These are phyloP conservation scores for Cyberlindnera saturnus DNA, from an alignment of 805 yeast species.

Conservation along the genomic window DNA sequence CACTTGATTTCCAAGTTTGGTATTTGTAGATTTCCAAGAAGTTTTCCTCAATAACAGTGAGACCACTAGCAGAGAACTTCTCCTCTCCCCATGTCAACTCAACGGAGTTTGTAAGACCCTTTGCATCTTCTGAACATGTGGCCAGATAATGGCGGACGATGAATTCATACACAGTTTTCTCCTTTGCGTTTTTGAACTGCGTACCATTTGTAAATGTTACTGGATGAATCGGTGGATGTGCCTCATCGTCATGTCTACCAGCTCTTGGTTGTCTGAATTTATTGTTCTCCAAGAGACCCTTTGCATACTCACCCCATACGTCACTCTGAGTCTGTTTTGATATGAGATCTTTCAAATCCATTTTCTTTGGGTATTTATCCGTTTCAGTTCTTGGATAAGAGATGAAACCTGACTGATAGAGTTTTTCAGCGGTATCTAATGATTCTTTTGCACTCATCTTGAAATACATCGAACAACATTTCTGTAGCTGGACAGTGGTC, in stretches of 20 bases:
- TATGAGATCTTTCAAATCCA: slow-evolving; percentile 63
- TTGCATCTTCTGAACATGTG: slow-evolving; percentile 87
- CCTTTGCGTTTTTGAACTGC: slow-evolving; percentile 32
- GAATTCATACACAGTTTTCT: slow-evolving; percentile 76
- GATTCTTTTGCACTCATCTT: slow-evolving; percentile 77
- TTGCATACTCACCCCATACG: slow-evolving; percentile 73
- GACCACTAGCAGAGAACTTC: slow-evolving; percentile 63
- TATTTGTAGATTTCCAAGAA: slow-evolving; percentile 78
- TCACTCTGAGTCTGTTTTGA: slow-evolving; percentile 49
- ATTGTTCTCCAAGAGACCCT: slow-evolving; percentile 29
- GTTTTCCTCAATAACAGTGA: slow-evolving; percentile 66
- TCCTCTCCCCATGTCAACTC: slow-evolving; percentile 76
- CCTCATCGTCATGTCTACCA: slow-evolving; percentile 86
- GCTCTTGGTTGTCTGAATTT: slow-evolving; percentile 62
- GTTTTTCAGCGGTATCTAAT: slow-evolving; percentile 70
- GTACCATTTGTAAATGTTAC: slow-evolving; percentile 39
- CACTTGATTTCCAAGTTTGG: slow-evolving; percentile 65
- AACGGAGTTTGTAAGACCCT: slow-evolving; percentile 61
- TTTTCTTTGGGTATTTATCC: slow-evolving; percentile 69
- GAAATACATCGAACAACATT: slow-evolving; percentile 70
- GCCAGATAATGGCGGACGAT: slow-evolving; percentile 84
- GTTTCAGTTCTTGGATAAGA: slow-evolving; percentile 99
- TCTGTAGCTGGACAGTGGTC: slow-evolving; percentile 91
- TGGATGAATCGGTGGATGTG: slow-evolving; percentile 99
- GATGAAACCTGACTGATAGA: slow-evolving; percentile 79